phyloP scores from a whole-genome alignment of 2,329 filamentous ascomycete species.

The Coniella vitis region DNA sequence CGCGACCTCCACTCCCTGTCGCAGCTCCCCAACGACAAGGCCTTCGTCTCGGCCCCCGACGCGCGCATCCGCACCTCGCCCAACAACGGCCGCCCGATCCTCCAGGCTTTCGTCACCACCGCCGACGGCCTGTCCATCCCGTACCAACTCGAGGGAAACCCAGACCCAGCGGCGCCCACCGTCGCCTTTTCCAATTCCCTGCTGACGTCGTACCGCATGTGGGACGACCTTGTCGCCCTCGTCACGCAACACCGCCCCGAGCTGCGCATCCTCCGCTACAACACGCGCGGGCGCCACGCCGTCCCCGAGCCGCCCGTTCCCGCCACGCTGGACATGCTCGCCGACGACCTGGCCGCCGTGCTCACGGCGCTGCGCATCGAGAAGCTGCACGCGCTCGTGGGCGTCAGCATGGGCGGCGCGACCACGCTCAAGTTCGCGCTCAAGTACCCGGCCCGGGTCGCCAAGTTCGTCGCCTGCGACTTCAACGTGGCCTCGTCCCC shows the following conservation, averaged over 20 bases:
- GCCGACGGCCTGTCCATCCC: slow-evolving; percentile 61
- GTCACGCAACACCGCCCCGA: slow-evolving; percentile 53
- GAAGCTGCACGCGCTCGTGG: slow-evolving; percentile 60
- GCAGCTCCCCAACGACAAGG: slow-evolving; percentile 35
- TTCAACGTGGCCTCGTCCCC: slow-evolving; percentile 68
- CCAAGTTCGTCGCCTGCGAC: slow-evolving; percentile 65
- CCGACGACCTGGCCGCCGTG: slow-evolving; percentile 59
- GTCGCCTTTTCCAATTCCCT: slow-evolving; percentile 76
- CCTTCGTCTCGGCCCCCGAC: slow-evolving; percentile 47
- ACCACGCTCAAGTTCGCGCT: slow-evolving; percentile 70
- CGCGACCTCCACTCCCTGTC: slow-evolving; percentile 58
- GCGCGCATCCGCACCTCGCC: slow-evolving; percentile 48
- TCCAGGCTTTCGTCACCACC: slow-evolving; percentile 63
- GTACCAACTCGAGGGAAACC: slow-evolving; percentile 69
- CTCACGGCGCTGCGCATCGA: slow-evolving; percentile 64
- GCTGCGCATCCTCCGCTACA: slow-evolving; percentile 71
- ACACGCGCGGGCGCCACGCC: slow-evolving; percentile 61
- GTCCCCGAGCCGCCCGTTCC: slow-evolving; percentile 41
- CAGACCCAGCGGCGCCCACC: slow-evolving; percentile 59
- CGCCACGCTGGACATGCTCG: slow-evolving; percentile 57
- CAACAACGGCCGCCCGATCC: slow-evolving; percentile 38
- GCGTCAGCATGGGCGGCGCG: slow-evolving; percentile 76
- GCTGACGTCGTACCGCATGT: slow-evolving; percentile 71
- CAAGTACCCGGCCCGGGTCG: slow-evolving; percentile 51
- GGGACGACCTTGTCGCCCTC: slow-evolving; percentile 65